Conservation (phyloP, 768 basidiomycete species). For the Tulasnella sp. region DNA sequence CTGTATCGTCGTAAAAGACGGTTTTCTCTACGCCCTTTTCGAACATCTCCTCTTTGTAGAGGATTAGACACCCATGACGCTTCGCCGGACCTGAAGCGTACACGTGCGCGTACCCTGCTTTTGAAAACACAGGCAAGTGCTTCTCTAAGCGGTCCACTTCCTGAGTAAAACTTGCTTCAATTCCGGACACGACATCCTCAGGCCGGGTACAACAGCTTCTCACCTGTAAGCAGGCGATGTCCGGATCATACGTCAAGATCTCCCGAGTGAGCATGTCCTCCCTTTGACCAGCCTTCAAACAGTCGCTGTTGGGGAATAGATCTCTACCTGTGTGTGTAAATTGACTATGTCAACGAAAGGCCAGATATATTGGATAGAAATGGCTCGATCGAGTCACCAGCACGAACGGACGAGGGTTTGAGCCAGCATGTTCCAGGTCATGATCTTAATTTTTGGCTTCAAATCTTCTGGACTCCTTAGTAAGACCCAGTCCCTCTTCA, state of each 20-base stretch:
- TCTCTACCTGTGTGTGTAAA: conserved; percentile 45
- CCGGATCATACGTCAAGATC: conserved; percentile 57
- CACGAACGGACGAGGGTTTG: conserved; percentile 52
- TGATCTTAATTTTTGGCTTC: conserved; percentile 36
- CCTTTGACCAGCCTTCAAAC: conserved; percentile 62
- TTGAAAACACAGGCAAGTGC: conserved; percentile 53
- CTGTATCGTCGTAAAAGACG: conserved; percentile 61
- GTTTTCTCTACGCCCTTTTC: conserved; percentile 34
- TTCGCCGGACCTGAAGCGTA: conserved; percentile 65
- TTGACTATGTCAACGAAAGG: background rate
- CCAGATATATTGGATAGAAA: background rate
- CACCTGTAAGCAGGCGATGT: conserved; percentile 83
- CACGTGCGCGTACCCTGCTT: conserved; percentile 50
- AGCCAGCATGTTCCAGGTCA: conserved; percentile 75
- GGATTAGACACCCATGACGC: conserved; percentile 77
- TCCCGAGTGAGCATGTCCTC: conserved; percentile 68
- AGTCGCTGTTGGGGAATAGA: conserved; percentile 54
- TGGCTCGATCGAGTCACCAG: background rate
- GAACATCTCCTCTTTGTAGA: conserved; percentile 48
- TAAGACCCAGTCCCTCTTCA: conserved; percentile 32
- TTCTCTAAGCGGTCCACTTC: conserved; percentile 79
- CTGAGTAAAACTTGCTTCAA: conserved; percentile 30
- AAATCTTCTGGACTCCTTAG: conserved; percentile 17
- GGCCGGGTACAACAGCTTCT: conserved; percentile 14
- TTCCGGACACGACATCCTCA: background rate